Evolutionary conservation across 2,329 filamentous ascomycete genomes (phyloP).

Genomic region (Lachnellula subtilissima): DNA sequence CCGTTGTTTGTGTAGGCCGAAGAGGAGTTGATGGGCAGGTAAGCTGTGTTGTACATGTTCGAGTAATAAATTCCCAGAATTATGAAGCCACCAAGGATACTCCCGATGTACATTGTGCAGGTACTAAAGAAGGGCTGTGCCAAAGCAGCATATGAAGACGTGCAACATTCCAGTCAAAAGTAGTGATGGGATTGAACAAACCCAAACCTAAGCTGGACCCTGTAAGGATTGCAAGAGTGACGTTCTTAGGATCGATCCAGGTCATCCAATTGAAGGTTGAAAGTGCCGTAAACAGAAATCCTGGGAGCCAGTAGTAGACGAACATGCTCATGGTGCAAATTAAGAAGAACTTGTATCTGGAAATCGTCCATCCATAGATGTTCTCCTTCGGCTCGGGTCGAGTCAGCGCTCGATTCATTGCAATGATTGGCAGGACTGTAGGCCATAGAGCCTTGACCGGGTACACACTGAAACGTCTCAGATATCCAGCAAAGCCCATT

Average conservation of each 20-base stretch:
- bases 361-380: conserved; percentile 18
- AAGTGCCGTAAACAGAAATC: conserved; percentile 29
- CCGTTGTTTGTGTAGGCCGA: conserved; percentile 43
- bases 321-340: conserved; percentile 12
- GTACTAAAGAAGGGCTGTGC: conserved; percentile 32
- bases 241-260: conserved; percentile 13
- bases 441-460: conserved; percentile 17
- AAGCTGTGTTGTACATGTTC: conserved; percentile 38
- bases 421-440: conserved; percentile 11
- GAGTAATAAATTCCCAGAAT: conserved; percentile 29
- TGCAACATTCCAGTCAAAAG: conserved; percentile 46
- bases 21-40: conserved; percentile 45
- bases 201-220: conserved; percentile 39
- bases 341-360: conserved; percentile 18
- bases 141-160: conserved; percentile 29
- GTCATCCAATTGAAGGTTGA: conserved; percentile 31
- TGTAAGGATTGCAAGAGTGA: conserved; percentile 38
- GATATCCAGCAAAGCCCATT: conserved; percentile 17
- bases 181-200: conserved; percentile 45
- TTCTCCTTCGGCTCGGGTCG: conserved; percentile 11
- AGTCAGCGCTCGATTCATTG: conserved; percentile 16
- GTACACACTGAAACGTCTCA: conserved; percentile 17
- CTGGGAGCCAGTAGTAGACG: conserved; percentile 29
- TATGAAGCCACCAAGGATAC: conserved; percentile 22
- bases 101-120: conserved; percentile 27